Percentiles rank a stretch among this genome's conserved stretches.
phyloP scores from a whole-genome alignment of 345 rosid genomes.

The Dipteronia dyeriana region DNA sequence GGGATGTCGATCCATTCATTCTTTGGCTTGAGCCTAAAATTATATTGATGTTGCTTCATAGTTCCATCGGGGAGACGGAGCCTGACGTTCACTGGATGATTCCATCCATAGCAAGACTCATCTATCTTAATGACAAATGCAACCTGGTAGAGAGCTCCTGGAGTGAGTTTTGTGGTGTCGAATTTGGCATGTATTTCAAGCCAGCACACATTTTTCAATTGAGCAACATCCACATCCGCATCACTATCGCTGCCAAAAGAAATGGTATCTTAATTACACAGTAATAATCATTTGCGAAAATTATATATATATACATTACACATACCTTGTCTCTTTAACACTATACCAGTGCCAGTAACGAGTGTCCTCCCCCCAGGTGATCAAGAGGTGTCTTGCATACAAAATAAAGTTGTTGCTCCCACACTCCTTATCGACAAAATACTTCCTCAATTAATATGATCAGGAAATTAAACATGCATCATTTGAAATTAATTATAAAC shows the following conservation, averaged over 20 bases:
- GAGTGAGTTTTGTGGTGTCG: conserved; percentile 50
- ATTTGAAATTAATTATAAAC: too few species aligned
- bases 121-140: conserved; percentile 46
- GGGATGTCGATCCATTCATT: conserved; percentile 53
- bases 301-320: too few species aligned
- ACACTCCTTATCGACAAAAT: conserved; percentile 51
- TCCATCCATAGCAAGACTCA: conserved; percentile 60
- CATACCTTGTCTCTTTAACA: conserved; percentile 39
- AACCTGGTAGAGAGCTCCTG: conserved; percentile 45
- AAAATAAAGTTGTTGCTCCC: conserved; percentile 60
- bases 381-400: conserved; percentile 53
- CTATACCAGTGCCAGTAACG: conserved; percentile 58
- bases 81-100: conserved; percentile 42
- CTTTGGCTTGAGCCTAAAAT: conserved; percentile 33
- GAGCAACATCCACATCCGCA: conserved; percentile 43
- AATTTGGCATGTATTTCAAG: conserved; percentile 52
- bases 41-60: conserved; percentile 38
- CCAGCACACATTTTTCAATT: conserved; percentile 57
- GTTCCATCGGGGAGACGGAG: conserved; percentile 43
- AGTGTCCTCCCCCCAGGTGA: conserved; percentile 59
- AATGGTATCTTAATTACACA: too few species aligned
- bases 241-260: conserved; percentile 23
- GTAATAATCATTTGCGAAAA: too few species aligned
- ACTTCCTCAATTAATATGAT: conserved; percentile 33
- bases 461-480: too few species aligned